Base-by-base conservation (phyloP, 805 yeast species). In the Scheffersomyces lignosus region DNA sequence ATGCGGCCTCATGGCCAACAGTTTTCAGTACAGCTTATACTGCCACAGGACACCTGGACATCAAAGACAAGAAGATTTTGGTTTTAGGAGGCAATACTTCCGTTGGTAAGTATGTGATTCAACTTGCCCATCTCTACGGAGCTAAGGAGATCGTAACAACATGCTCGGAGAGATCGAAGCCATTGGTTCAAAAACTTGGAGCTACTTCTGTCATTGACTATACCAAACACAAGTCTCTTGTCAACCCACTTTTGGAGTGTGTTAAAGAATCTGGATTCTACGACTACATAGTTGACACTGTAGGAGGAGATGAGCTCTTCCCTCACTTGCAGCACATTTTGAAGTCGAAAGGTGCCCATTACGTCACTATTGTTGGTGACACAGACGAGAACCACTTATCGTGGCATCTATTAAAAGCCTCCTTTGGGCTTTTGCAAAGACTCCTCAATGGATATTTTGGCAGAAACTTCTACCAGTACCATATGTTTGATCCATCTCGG, bases 41-140 rank as follows among this genome's bases (percentile, higher is more conserved):
- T 33, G 52, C 70, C 33, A 54, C 73, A 18, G 52, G 54, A 6
- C 34, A 40, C 18, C 53, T 54, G 3, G 65, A 59, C 23, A 60
- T 75, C 15, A 65, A 62, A 26, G 64, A 66, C 8, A 64, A 66
- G 8, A 73, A 70, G 40, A 75, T 83, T 3, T 65, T 85, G 32
- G 71, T 87, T 15, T 63, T 84, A 31, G 96, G 96, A 26, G 91
- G 84, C 17, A 81, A 85, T 5, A 80, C 95, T 1, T 62, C 81
- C 10, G 89, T 83, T 12, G 89, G 90, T 15, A 54, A 70, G 18
- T 70, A 66, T 41, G 66, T 73, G 3, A 63, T 78, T 24, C 86
- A 81, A 55, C 55, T 84, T 27, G 77, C 82, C 8, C 81, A 75
- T 54, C 56, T 70, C 27, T 46, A 49, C 30, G 59, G 68, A 2